Base-by-base conservation (phyloP, 176 grass and related monocot species). In the Microstegium vimineum region DNA sequence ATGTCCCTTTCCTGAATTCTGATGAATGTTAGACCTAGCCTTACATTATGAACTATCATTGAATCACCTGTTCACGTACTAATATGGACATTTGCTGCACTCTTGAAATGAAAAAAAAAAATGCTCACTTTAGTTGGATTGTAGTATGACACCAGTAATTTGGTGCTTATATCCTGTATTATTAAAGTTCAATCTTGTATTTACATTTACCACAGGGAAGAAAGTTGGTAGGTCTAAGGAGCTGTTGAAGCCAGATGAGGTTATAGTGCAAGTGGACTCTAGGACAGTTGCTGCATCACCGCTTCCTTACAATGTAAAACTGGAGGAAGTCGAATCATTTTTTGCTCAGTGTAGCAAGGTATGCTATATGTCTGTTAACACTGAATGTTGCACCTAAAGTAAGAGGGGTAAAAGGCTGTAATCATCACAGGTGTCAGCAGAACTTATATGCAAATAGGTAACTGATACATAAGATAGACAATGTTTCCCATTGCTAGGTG, bases 271-370 rank as follows among this genome's bases (percentile, higher is more conserved):
- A 78, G 45, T 96, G 11, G 91, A 94, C 81, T 93, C 91, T 5
- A 93, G 89, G 89, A 92, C 93, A 57, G 36, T 96, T 83, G 93
- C 97, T 20, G 97, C 60, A 54, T 90, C 93, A 77, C 97, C 93
- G 3, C 86, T 99, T 69, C 91, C 93, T 81, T 87, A 92, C 85
- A 94, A 92, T 82, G 85, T 94, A 60, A 91, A 93, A 66, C 80
- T 90, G 27, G 97, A 99, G 75, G 85, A 89, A 79, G 89, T 99
- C 36, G 77, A 96, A 22, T 91, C 91, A 35, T 94, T 99, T 71
- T 95, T 99, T 90, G 41, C 76, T 59, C 74, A 88, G 23, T 31
- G 69, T 56, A 89, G 89, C 51, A 99, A 95, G 91, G 96, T 95
- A 82, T 82, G 51, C 35, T 56, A 64, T 71, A 36, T 69, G 23